These are phyloP conservation scores for Bremia lactucae DNA, from an alignment of 352 stramenopile genomes.

Conservation along the genomic window DNA sequence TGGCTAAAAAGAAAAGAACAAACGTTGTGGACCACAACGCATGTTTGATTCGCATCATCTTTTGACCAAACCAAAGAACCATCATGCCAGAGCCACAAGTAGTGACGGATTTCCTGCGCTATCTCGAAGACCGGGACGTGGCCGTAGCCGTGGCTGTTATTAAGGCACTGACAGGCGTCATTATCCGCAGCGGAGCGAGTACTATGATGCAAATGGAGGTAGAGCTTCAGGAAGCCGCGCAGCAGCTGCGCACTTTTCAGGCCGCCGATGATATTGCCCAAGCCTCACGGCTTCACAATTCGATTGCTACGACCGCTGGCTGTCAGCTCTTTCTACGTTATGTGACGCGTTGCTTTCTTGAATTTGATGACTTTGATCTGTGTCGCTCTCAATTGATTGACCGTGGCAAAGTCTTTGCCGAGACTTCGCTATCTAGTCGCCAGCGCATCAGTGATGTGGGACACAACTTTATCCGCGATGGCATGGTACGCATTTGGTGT, in stretches of 20 bases:
- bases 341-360: constrained; percentile 85
- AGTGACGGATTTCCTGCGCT: constrained; percentile 65
- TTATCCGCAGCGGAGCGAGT: constrained; percentile 81
- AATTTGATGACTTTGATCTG: constrained; percentile 88
- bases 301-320: constrained; percentile 84
- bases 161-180: constrained; percentile 88
- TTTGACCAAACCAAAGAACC: too few relatives aligned
- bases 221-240: constrained; percentile 82
- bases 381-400: constrained; percentile 88
- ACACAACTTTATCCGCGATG: constrained; percentile 91
- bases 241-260: constrained; percentile 53
- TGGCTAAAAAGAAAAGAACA: neutral
- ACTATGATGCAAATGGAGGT: constrained; percentile 95
- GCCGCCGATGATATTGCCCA: constrained; percentile 26
- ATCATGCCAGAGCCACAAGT: constrained; percentile 19
- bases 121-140: constrained; percentile 62
- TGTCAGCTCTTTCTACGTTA: constrained; percentile 92
- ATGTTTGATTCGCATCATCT: too few relatives aligned
- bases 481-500: constrained; percentile 42
- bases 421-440: constrained; percentile 86
- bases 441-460: constrained; percentile 89
- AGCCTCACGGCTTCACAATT: constrained; percentile 56
- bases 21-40: too few relatives aligned
- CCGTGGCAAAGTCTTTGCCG: constrained; percentile 87
- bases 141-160: constrained; percentile 90